Evolutionary conservation across 31 red algal genomes (phyloP).

Genomic region (Asparagopsis taxiformis): DNA sequence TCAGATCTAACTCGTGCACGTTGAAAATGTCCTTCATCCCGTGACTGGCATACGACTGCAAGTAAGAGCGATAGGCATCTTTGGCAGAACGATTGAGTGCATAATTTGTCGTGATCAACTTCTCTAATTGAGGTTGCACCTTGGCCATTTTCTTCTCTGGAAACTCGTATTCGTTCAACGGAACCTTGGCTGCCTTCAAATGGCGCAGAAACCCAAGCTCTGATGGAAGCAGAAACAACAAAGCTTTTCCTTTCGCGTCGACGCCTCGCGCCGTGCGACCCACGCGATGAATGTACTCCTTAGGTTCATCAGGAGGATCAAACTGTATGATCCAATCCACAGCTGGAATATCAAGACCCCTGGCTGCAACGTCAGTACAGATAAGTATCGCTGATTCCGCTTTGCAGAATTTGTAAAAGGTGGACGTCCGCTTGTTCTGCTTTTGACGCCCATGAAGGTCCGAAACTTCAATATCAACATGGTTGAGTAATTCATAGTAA

Average conservation of each 20-base stretch:
- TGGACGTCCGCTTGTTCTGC: slow-evolving; percentile 97
- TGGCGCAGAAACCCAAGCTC: slow-evolving; percentile 95
- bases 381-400: slow-evolving; percentile 82
- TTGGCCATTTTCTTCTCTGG: slow-evolving; percentile 85
- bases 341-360: slow-evolving; percentile 97
- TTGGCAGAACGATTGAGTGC: slow-evolving; percentile 92
- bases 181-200: slow-evolving; percentile 86
- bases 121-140: slow-evolving; percentile 96
- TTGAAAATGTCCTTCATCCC: slow-evolving; percentile 99
- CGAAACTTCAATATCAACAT: slow-evolving; percentile 97
- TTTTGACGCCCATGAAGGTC: slow-evolving; percentile 98
- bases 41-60: slow-evolving; percentile 97
- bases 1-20: slow-evolving; percentile 94
- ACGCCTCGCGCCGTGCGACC: slow-evolving; percentile 97
- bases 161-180: slow-evolving; percentile 98
- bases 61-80: slow-evolving; percentile 94
- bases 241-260: slow-evolving; percentile 88
- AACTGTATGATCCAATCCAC: slow-evolving; percentile 99
- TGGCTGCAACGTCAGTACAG: slow-evolving; percentile 99
- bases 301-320: slow-evolving; percentile 99
- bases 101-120: slow-evolving; percentile 89
- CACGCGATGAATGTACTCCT: slow-evolving; percentile 99
- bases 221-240: slow-evolving; percentile 93
- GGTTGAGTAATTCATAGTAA: slow-evolving; percentile 97
- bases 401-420: slow-evolving; percentile 98